Percentiles rank a stretch among this genome's conserved stretches.
phyloP scores from a whole-genome alignment of 2,329 filamentous ascomycete genomes.

The Trichophyton equinum region DNA sequence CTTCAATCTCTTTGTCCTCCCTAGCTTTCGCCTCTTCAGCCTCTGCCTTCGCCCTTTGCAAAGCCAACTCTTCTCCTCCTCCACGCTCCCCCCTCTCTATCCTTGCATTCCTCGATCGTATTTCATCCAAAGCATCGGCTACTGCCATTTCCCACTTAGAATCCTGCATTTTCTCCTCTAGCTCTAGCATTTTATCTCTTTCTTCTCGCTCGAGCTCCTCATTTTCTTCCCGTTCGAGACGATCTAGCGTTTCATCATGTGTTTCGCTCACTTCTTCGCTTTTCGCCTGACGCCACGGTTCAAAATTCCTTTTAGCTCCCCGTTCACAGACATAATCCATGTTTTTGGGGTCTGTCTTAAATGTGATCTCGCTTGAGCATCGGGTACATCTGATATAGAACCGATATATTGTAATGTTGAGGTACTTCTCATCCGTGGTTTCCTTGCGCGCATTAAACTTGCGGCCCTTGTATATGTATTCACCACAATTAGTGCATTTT shows the following conservation, averaged over 20 bases:
- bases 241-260: constrained; percentile 71
- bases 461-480: constrained; percentile 83
- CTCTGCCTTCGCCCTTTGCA: constrained; percentile 39
- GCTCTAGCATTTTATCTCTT: constrained; percentile 82
- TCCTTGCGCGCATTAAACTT: constrained; percentile 96
- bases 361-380: constrained; percentile 76
- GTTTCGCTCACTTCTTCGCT: constrained; percentile 54
- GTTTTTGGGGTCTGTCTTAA: constrained; percentile 89
- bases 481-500: constrained; percentile 55
- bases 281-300: constrained; percentile 68
- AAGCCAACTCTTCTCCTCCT: constrained; percentile 41
- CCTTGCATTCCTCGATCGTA: constrained; percentile 78
- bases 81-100: constrained; percentile 64
- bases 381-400: constrained; percentile 88
- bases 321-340: constrained; percentile 71
- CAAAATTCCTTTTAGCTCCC: constrained; percentile 84
- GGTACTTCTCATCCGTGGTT: constrained; percentile 79
- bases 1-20: constrained; percentile 68
- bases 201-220: constrained; percentile 55
- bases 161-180: constrained; percentile 87
- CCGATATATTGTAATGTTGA: constrained; percentile 72
- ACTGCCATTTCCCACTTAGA: constrained; percentile 93
- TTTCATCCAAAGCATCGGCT: constrained; percentile 90
- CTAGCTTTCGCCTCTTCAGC: constrained; percentile 47
- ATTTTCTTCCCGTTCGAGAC: constrained; percentile 54